phyloP scores from a whole-genome alignment of 257 asterid genomes.

The Solanum chilense region DNA sequence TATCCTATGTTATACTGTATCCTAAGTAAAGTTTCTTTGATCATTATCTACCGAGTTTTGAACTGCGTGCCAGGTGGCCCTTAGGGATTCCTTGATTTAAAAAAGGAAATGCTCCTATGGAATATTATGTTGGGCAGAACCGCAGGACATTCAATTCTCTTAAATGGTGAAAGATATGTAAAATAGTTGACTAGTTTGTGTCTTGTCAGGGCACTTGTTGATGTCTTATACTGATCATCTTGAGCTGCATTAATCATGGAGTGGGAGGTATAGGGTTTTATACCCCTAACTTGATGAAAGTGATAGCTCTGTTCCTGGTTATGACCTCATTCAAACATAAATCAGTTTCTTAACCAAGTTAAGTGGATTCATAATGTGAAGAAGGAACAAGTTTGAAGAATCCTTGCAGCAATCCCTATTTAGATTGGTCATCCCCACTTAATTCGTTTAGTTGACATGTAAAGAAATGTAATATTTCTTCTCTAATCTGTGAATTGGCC shows the following conservation, averaged over 20 bases:
- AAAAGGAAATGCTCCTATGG: background rate
- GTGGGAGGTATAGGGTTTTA: background rate
- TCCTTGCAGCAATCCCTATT: background rate
- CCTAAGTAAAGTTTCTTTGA: background rate
- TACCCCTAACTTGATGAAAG: background rate
- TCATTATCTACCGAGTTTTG: background rate
- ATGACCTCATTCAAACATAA: background rate
- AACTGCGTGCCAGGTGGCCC: background rate
- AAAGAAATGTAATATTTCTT: background rate
- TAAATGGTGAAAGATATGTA: background rate
- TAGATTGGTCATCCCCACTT: background rate
- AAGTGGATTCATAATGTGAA: background rate
- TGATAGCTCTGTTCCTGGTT: background rate
- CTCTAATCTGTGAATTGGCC: background rate
- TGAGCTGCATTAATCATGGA: background rate
- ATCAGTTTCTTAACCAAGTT: background rate
- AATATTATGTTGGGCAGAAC: background rate
- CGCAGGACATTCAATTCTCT: background rate
- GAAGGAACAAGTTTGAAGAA: background rate
- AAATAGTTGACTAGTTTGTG: background rate
- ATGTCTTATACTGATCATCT: background rate
- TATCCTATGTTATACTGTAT: background rate
- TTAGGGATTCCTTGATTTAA: background rate
- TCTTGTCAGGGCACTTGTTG: background rate
- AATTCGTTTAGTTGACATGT: background rate